phyloP scores from a whole-genome alignment of 2,329 filamentous ascomycete species.

The Aspergillus sp. region DNA sequence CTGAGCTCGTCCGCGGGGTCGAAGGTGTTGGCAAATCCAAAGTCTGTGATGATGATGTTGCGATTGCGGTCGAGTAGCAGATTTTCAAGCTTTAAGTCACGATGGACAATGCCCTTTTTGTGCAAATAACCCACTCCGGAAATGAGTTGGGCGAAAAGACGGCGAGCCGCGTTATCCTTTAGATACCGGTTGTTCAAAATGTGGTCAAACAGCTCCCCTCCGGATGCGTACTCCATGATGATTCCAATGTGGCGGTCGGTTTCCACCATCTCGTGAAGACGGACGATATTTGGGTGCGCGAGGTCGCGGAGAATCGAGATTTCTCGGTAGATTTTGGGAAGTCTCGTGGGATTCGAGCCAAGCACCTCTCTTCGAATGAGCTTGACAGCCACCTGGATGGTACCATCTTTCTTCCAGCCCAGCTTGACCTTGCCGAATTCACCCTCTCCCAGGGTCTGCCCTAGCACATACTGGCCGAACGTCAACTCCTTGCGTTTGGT shows the following conservation, averaged over 20 bases:
- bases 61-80: constrained; percentile 88
- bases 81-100: constrained; percentile 95
- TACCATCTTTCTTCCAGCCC: constrained; percentile 94
- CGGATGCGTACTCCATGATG: constrained; percentile 95
- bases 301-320: constrained; percentile 82
- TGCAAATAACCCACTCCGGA: constrained; percentile 96
- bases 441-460: constrained; percentile 91
- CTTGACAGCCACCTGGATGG: constrained; percentile 93
- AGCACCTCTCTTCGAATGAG: constrained; percentile 88
- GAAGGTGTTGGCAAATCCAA: constrained; percentile 97
- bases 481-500: constrained; percentile 72
- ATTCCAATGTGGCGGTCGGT: constrained; percentile 96
- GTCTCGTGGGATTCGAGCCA: constrained; percentile 74
- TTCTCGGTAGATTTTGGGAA: constrained; percentile 96
- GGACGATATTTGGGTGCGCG: constrained; percentile 93
- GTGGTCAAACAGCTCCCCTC: constrained; percentile 95
- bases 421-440: constrained; percentile 99
- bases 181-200: constrained; percentile 95
- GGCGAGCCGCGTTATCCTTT: constrained; percentile 83
- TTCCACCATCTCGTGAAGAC: constrained; percentile 96
- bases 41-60: constrained; percentile 99
- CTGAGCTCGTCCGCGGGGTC: constrained; percentile 78
- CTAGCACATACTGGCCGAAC: constrained; percentile 92
- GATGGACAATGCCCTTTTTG: constrained; percentile 96
- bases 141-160: constrained; percentile 88